A percentile compares a stretch with the other conserved stretches of the same genome.
Evolutionary conservation across 108 stramenopile species (phyloP).

Genomic region (Mediolabrus comicus): DNA sequence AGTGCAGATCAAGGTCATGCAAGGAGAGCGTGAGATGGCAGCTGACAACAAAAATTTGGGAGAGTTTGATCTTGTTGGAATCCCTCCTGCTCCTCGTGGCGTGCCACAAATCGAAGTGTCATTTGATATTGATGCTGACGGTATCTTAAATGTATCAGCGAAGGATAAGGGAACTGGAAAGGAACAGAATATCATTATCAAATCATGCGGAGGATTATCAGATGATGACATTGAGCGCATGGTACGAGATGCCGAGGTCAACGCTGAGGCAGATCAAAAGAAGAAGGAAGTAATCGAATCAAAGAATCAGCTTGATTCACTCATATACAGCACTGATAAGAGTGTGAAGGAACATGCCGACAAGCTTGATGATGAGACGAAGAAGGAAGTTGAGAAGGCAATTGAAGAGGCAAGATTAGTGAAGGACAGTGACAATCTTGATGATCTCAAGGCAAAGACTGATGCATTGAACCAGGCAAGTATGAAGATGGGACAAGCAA

Average conservation of each 20-base stretch:
- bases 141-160: conserved; percentile 96
- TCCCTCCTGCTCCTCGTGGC: conserved; percentile 98
- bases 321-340: conserved; percentile 91
- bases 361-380: conserved; percentile 93
- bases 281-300: conserved; percentile 94
- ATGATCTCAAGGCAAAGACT: conserved; percentile 88
- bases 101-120: conserved; percentile 99
- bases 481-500: conserved; percentile 99
- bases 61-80: conserved; percentile 97
- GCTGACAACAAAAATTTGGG: conserved; percentile 99
- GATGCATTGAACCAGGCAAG: conserved; percentile 89
- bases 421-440: conserved; percentile 90
- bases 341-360: conserved; percentile 88
- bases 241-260: conserved; percentile 98
- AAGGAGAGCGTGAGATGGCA: conserved; percentile 99
- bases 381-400: conserved; percentile 89
- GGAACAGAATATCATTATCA: conserved; percentile 98
- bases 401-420: conserved; percentile 85
- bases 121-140: conserved; percentile 99
- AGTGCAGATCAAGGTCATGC: conserved; percentile 95
- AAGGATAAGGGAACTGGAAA: conserved; percentile 99
- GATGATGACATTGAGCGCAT: conserved; percentile 99
- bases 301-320: conserved; percentile 95
- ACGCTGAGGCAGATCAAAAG: conserved; percentile 93
- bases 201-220: conserved; percentile 93